Percentiles rank a stretch among this genome's conserved stretches.
Evolutionary conservation across 140 eudicot species (phyloP).

Genomic region (Bidens hawaiensis): DNA sequence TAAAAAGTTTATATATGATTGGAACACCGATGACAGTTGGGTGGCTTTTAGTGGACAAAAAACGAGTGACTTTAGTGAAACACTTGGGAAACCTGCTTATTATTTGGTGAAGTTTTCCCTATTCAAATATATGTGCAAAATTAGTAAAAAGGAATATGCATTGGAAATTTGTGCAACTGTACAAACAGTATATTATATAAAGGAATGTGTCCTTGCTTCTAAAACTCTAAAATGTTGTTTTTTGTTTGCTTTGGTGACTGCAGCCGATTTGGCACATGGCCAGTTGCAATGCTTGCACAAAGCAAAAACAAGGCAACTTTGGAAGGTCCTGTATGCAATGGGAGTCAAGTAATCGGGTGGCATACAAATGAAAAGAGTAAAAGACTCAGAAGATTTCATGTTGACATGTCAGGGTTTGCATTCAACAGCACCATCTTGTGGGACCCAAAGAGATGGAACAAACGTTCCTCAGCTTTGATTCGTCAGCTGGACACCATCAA

Average conservation of each 20-base stretch:
- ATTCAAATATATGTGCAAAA: background rate
- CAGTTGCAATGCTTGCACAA: conserved; percentile 93
- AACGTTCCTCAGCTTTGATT: conserved; percentile 54
- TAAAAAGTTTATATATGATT: too few species aligned
- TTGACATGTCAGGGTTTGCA: conserved; percentile 98
- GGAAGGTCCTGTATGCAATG: conserved; percentile 96
- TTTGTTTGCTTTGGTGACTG: conserved; percentile 15
- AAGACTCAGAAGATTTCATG: conserved; percentile 87
- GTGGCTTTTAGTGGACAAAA: too few species aligned
- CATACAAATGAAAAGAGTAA: conserved; percentile 94
- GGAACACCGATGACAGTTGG: too few species aligned
- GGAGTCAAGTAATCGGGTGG: conserved; percentile 89
- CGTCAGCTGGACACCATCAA: conserved; percentile 87
- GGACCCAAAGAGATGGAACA: conserved; percentile 92
- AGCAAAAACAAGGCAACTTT: conserved; percentile 83
- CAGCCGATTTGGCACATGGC: conserved; percentile 97
- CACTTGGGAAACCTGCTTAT: too few species aligned
- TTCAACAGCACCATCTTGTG: conserved; percentile 94
- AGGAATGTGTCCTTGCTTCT: background rate
- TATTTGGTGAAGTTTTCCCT: too few species aligned
- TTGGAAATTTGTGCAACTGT: background rate
- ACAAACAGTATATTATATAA: background rate
- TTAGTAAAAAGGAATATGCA: background rate
- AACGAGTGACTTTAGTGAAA: too few species aligned
- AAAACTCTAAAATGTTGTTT: background rate